Evolutionary conservation across 495 filamentous ascomycete species (phyloP), one percentile per base, ranked within the genome.

Genomic region (Hyaloscypha hepaticicola): DNA sequence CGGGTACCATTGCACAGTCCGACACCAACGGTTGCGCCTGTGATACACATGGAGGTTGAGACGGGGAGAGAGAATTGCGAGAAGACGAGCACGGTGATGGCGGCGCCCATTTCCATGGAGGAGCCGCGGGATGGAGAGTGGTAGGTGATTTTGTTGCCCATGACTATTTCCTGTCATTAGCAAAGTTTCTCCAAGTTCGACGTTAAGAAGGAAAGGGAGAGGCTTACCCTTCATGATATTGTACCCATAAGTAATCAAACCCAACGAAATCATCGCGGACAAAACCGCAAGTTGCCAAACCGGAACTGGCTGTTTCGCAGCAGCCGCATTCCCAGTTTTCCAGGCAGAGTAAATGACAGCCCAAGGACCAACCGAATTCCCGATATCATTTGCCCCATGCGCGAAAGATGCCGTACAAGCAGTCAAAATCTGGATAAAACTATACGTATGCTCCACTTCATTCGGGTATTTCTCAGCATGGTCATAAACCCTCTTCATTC

Each of bases 321-420:
- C 57, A 6, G 52, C 72, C 5, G 83, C 73, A 0, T 49, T 69
- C 9, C 82, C 84, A 2, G 77, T 73, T 16, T 76, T 73, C 88
- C 88, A 94, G 66, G 87, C 80, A 26, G 78, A 73, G 79, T 85
- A 92, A 72, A 90, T 85, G 55, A 84, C 87, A 38, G 88, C 84
- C 75, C 82, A 90, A 28, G 88, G 88, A 12, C 90, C 90, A 67
- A 91, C 85, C 16, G 90, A 24, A 31, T 27, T 57, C 9, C 19
- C 53, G 7, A 92, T 84, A 72, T 92, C 90, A 74, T 94, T 94
- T 70, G 89, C 87, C 58, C 90, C 90, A 77, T 93, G 90, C 2
- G 89, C 86, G 61, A 93, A 90, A 1, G 88, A 91, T 6, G 87
- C 86, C 25, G 88, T 91, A 75, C 83, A 87, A 57, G 90, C 90